Percentiles rank a stretch among this genome's conserved stretches.
phyloP scores from a whole-genome alignment of 345 rosid species.

The Microthlaspi erraticum region DNA sequence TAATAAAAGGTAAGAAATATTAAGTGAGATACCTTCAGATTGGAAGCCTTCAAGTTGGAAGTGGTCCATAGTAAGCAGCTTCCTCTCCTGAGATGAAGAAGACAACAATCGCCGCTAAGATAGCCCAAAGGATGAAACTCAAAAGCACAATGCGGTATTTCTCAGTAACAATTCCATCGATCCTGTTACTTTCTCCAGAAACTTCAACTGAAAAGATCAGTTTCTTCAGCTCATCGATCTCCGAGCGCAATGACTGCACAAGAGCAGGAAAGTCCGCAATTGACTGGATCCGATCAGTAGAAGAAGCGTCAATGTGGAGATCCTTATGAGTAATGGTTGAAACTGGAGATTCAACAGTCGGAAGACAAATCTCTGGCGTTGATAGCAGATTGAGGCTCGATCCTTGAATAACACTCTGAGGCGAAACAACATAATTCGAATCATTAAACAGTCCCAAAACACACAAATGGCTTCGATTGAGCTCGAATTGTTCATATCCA shows the following conservation, averaged over 20 bases:
- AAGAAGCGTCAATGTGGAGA: conserved; percentile 15
- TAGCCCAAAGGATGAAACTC: conserved; percentile 37
- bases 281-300: conserved; percentile 32
- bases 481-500: not conserved
- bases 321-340: conserved; percentile 24
- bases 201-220: conserved; percentile 11
- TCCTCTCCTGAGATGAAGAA: conserved; percentile 29
- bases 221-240: conserved; percentile 37
- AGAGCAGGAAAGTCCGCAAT: conserved; percentile 24
- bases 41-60: conserved; percentile 35
- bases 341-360: conserved; percentile 32
- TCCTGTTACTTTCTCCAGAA: conserved; percentile 27
- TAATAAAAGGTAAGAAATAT: conserved; percentile 12
- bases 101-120: conserved; percentile 36
- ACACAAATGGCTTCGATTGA: not conserved
- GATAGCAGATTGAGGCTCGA: conserved; percentile 32
- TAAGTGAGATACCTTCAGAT: conserved; percentile 35
- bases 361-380: conserved; percentile 23
- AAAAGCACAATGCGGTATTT: conserved; percentile 37
- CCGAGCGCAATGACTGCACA: conserved; percentile 35
- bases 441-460: not conserved
- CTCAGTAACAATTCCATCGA: conserved; percentile 18
- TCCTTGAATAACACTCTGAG: conserved; percentile 42
- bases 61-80: conserved; percentile 38
- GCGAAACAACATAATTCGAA: conserved; percentile 23